A percentile compares a stretch with the other conserved stretches of the same genome.
Evolutionary conservation across 257 asterid species (phyloP).

Genomic region (Anisodus tanguticus): DNA sequence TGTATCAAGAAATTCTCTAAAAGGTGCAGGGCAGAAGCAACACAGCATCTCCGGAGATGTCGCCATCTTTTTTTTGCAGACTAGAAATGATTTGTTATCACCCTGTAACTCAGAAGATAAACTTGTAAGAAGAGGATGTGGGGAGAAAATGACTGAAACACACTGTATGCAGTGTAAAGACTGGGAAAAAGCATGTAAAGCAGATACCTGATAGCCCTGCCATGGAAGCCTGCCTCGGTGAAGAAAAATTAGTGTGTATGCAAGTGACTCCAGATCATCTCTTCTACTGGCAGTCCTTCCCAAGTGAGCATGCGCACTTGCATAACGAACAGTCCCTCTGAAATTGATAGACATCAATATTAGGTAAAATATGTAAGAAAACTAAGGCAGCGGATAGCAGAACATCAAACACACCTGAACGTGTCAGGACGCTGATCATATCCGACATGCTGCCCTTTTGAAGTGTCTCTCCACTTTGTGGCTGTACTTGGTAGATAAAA

Average conservation of each 20-base stretch:
- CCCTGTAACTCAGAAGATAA: constrained; percentile 39
- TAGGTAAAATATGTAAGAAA: constrained; percentile 16
- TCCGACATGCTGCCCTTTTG: constrained; percentile 47
- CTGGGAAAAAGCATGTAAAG: constrained; percentile 6
- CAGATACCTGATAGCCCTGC: constrained; percentile 58
- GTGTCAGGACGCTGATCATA: constrained; percentile 61
- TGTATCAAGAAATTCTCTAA: constrained; percentile 48
- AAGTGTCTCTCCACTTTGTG: constrained; percentile 53
- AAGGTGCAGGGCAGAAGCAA: constrained; percentile 51
- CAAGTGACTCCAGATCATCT: constrained; percentile 59
- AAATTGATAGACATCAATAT: constrained; percentile 4
- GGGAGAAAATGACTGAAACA: background rate
- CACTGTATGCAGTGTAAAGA: background rate
- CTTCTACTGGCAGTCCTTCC: constrained; percentile 63
- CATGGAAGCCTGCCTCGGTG: constrained; percentile 57
- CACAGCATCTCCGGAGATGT: constrained; percentile 57
- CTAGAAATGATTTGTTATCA: constrained; percentile 56
- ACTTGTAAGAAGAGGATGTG: background rate
- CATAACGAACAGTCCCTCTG: constrained; percentile 62
- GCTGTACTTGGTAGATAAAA: constrained; percentile 39
- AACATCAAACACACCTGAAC: constrained; percentile 41
- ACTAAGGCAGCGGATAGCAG: background rate
- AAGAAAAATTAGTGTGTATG: constrained; percentile 55
- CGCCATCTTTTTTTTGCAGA: constrained; percentile 54
- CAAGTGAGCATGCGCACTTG: constrained; percentile 58